Evolutionary conservation across 257 asterid genomes (phyloP), one percentile per base, ranked within the genome.

Genomic region (Jasminum sambac): DNA sequence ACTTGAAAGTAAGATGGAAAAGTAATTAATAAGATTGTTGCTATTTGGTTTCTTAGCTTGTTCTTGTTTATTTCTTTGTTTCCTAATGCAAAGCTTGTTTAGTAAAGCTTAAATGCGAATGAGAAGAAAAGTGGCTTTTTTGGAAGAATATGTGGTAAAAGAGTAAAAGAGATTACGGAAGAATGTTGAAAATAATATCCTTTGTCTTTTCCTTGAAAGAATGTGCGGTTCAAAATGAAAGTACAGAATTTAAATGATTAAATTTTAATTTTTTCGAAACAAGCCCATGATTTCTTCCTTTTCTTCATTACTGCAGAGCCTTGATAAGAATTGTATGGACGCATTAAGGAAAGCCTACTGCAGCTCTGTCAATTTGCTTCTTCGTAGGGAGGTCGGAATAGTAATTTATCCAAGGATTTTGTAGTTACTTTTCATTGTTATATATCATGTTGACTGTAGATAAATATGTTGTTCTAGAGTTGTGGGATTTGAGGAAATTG

Each of bases 291-390:
- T 62, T 64, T 76, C 63, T 37, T 64, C 37, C 4, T 77, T 19
- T 61, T 24, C 16, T 67, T 55, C 70, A 48, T 50, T 61, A 72
- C 63, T 72, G 79, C 91, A 95, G 99, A 83, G 89, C 82, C 99
- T 95, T 52, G 99, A 95, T 77, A 87, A 84, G 78, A 81, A 83
- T 78, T 86, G 92, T 87, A 87, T 91, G 82, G 89, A 82, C 66
- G 80, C 96, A 72, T 80, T 95, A 67, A 80, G 98, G 86, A 95
- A 87, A 91, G 99, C 97, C 65, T 95, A 95, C 77, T 95, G 97
- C 86, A 85, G 87, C 89, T 95, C 99, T 66, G 81, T 91, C 76
- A 95, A 95, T 82, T 81, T 88, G 77, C 98, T 95, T 76, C 77
- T 95, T 70, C 91, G 95, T 41, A 89, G 94, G 30, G 99, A 91